A percentile compares a stretch with the other conserved stretches of the same genome.
Conservation (phyloP, 352 stramenopile species). For the Phytophthora constricta region DNA sequence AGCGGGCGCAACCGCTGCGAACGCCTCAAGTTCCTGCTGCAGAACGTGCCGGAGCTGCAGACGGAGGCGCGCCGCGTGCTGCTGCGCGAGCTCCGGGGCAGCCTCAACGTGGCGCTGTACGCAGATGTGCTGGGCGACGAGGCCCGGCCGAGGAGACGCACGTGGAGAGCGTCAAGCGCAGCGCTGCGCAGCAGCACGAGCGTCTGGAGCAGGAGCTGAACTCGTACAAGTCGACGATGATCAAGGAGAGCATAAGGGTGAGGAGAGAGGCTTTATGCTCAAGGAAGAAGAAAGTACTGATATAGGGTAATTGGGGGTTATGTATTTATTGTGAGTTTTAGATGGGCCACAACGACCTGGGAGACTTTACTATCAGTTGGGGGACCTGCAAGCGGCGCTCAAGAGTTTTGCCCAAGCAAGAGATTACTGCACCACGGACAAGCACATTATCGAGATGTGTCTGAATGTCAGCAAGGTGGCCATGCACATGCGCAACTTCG, state of each 20-base stretch:
- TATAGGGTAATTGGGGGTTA: constrained; percentile 1
- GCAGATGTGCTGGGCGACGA: constrained; percentile 62
- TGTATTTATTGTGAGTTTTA: constrained; percentile 33
- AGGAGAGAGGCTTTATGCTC: not conserved
- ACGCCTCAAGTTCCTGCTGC: constrained; percentile 75
- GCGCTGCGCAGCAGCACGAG: constrained; percentile 72
- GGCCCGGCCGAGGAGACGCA: constrained; percentile 47
- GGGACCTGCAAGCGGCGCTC: constrained; percentile 74
- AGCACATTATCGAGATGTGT: constrained; percentile 92
- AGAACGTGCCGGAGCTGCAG: constrained; percentile 50
- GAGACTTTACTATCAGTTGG: constrained; percentile 89
- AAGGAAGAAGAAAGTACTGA: constrained; percentile 1
- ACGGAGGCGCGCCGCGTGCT: constrained; percentile 57
- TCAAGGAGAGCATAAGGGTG: constrained; percentile 92
- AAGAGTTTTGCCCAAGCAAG: constrained; percentile 88
- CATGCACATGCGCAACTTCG: constrained; percentile 88
- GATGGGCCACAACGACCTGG: constrained; percentile 91
- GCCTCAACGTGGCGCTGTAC: constrained; percentile 79
- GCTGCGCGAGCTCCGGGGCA: constrained; percentile 64
- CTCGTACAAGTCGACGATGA: constrained; percentile 92
- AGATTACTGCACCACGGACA: constrained; percentile 92
- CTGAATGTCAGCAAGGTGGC: constrained; percentile 91
- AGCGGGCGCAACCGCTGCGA: constrained; percentile 78
- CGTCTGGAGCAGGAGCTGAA: constrained; percentile 89
- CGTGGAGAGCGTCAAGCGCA: constrained; percentile 75